Base-by-base conservation (phyloP, 192 early-diverging fungal genomes). In the Podila epicladia region DNA sequence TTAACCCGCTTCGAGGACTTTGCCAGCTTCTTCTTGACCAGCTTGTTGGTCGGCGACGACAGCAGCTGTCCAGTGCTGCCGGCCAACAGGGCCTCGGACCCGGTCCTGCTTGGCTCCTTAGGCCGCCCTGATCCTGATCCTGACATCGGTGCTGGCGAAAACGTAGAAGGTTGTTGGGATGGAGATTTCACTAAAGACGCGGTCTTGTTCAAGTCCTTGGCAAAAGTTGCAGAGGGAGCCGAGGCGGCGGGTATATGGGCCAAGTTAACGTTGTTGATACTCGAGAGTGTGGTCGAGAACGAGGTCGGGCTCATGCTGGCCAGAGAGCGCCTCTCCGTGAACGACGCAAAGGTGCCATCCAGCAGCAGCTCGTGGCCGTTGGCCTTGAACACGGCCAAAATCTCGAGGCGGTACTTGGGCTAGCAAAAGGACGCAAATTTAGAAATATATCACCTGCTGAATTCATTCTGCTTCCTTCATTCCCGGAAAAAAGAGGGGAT, bases 341-440 rank as follows among this genome's bases (percentile, higher is more conserved):
- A 87, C 12, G 82, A 80, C 3, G 89, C 87, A 29, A 73, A 82
- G 11, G 74, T 67, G 3, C 89, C 89, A 63, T 90, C 89, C 29
- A 90, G 62, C 15, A 82, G 58, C 38, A 90, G 64, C 2, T 87
- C 82, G 15, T 71, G 72, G 53, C 86, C 76, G 51, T 85, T 84
- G 9, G 74, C 72, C 55, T 80, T 72, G 71, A 85, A 90, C 7
- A 63, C 59, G 26, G 73, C 75, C 67, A 90, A 89, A 13, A 90
- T 82, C 64, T 84, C 74, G 4, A 89, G 60, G 20, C 89, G 84
- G 45, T 89, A 82, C 58, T 86, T 80, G 3, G 82, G 68, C 87
- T 90, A 64, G 26, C 8, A 73, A 50, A 17, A n/a, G n/a, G 61
- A 50, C 22, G 67, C 69, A 45, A 5, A 50, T n/a, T n/a, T n/a